Conservation (phyloP, 31 red algal genomes). For the Porphyra umbilicalis region DNA sequence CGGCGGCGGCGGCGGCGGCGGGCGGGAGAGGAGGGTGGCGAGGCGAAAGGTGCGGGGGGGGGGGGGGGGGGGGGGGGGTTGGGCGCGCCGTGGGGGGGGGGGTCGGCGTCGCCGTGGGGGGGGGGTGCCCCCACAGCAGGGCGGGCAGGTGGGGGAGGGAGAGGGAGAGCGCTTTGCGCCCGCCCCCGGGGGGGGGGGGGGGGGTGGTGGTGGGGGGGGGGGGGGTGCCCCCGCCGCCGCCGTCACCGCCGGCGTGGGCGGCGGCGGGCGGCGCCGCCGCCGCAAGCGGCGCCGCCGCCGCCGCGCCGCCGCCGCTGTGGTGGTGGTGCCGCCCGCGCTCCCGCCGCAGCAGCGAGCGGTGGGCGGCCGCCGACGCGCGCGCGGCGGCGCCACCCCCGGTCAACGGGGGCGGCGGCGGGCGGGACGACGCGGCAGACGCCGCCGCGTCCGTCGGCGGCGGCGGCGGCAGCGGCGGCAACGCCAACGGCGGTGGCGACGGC, state of each 20-base stretch:
- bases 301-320: neutral
- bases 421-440: too few species aligned
- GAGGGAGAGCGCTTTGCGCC: neutral
- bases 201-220: neutral
- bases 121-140: neutral
- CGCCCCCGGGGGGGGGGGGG: neutral
- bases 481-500: neutral
- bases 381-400: too few species aligned
- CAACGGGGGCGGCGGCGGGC: too few species aligned
- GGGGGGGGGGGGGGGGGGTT: neutral
- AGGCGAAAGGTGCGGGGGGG: neutral
- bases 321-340: neutral
- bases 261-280: neutral
- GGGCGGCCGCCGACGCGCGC: neutral
- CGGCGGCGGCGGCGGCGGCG: neutral
- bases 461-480: neutral
- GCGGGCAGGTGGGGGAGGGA: neutral
- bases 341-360: neutral
- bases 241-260: neutral
- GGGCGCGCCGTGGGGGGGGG: neutral
- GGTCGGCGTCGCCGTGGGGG: neutral
- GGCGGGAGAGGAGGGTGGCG: neutral
- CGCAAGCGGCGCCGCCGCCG: neutral
- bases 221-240: neutral
- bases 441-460: neutral